Evolutionary conservation across 2,329 filamentous ascomycete species (phyloP).

Genomic region (Penicillium sp.): DNA sequence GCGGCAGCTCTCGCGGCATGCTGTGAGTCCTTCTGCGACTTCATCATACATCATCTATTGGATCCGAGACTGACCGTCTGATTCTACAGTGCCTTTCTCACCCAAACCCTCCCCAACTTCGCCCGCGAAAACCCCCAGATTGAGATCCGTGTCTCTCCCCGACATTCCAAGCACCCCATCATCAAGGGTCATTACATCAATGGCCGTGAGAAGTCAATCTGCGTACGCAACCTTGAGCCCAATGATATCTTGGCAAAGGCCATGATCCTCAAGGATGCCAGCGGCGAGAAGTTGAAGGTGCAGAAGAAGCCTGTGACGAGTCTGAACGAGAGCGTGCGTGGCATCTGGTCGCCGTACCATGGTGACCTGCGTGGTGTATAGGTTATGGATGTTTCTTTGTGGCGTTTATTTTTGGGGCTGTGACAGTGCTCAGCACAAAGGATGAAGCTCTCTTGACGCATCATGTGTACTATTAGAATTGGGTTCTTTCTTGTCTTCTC

Average conservation of each 20-base stretch:
- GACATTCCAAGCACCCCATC: constrained; percentile 86
- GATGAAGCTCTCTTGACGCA: constrained; percentile 18
- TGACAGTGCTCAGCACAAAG: constrained; percentile 7
- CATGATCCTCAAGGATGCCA: constrained; percentile 50
- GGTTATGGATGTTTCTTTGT: constrained; percentile 21
- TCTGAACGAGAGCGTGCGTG: constrained; percentile 65
- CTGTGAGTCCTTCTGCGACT: constrained; percentile 61
- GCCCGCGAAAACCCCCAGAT: constrained; percentile 80
- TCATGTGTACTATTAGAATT: constrained; percentile 35
- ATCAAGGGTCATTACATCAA: constrained; percentile 93
- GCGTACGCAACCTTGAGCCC: constrained; percentile 81
- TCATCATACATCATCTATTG: constrained; percentile 1
- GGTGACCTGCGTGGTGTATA: constrained; percentile 56
- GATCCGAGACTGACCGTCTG: constrained; percentile 2
- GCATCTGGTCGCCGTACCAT: constrained; percentile 67
- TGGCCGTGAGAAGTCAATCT: constrained; percentile 79
- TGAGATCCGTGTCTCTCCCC: constrained; percentile 88
- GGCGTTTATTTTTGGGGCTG: constrained; percentile 12
- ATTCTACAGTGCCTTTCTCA: constrained; percentile 73
- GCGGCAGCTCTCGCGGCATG: constrained; percentile 91
- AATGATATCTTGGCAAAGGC: constrained; percentile 80
- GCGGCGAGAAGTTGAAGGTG: constrained; percentile 53
- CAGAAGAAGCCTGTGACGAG: constrained; percentile 62
- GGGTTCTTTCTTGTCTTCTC: constrained; percentile 18
- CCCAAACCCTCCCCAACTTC: constrained; percentile 73